Base-by-base conservation (phyloP, 257 asterid species). In the Plectranthus barbatus region DNA sequence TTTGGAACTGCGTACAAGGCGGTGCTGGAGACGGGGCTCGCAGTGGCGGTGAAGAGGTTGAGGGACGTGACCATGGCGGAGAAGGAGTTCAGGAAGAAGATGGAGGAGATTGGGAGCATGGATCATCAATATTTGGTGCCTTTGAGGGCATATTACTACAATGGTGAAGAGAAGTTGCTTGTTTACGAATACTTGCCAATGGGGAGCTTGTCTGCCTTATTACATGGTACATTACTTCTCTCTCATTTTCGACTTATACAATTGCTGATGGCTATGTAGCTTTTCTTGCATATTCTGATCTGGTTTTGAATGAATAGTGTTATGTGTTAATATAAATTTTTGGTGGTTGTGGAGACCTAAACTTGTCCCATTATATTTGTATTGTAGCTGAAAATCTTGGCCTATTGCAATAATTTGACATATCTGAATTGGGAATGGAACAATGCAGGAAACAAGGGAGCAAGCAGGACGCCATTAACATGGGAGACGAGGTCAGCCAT, bases 131-230 rank as follows among this genome's bases (percentile, higher is more conserved):
- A 83, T 75, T 77, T 92, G 81, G 96, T 92, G 37, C 88, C 96
- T 68, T 70, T 92, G 64, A 74, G 84, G 50, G 99, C 96, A 76
- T 87, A 89, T 76, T 81, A 81, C 79, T 85, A 70, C 57, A 81
- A 80, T 49, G 70, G 74, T 20, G 94, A 85, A 14, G 99, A 92
- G 76, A 86, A 83, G 77, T 81, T 92, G 66, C 95, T 92, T 50
- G 97, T 92, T 12, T 92, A 77, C 62, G 96, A 92, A 49, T 92
- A 86, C 61, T 39, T 92, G 81, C 85, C 95, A 0, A 76, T 82
- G 85, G 97, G 99, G 5, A 92, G 99, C 84, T 80, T 92, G 51
- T 89, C 99, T 77, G 91, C 99, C 20, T 74, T 92, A 31, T 82
- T 92, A 81, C 96, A 92, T 63, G 99, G 99, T 92, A 67, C 24